Conservation (phyloP, 1,139 yeast species). For the Pneumocystis wakefieldiae region DNA sequence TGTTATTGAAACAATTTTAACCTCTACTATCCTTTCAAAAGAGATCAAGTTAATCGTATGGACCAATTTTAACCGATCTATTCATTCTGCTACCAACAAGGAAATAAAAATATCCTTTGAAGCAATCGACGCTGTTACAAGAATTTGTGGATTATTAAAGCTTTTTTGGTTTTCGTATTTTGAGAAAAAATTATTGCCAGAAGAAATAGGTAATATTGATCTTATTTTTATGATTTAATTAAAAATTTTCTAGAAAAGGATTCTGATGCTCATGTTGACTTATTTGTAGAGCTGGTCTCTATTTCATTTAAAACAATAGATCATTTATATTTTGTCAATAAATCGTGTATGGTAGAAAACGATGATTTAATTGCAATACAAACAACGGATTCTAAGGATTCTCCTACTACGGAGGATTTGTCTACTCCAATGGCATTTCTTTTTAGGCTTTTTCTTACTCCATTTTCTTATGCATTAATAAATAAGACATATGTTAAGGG, state of each 20-base stretch:
- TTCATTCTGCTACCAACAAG: constrained; percentile 8
- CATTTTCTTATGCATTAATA: background rate
- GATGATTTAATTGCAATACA: background rate
- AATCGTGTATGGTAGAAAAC: background rate
- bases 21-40: background rate
- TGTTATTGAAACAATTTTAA: constrained; percentile 1
- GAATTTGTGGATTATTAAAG: background rate
- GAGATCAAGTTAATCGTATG: constrained; percentile 3
- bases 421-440: background rate
- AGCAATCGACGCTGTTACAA: constrained; percentile 8
- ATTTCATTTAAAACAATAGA: background rate
- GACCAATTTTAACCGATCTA: constrained; percentile 1
- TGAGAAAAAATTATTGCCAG: background rate
- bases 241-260: background rate
- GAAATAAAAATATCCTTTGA: constrained; percentile 9
- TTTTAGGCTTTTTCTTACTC: background rate
- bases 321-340: background rate
- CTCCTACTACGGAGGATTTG: background rate
- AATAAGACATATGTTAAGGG: background rate
- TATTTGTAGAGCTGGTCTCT: background rate
- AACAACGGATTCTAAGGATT: background rate
- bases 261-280: background rate
- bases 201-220: background rate
- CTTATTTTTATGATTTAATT: background rate
- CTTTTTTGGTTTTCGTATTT: background rate